Conservation (phyloP, 345 rosid genomes). For the Fremontodendron californicum region DNA sequence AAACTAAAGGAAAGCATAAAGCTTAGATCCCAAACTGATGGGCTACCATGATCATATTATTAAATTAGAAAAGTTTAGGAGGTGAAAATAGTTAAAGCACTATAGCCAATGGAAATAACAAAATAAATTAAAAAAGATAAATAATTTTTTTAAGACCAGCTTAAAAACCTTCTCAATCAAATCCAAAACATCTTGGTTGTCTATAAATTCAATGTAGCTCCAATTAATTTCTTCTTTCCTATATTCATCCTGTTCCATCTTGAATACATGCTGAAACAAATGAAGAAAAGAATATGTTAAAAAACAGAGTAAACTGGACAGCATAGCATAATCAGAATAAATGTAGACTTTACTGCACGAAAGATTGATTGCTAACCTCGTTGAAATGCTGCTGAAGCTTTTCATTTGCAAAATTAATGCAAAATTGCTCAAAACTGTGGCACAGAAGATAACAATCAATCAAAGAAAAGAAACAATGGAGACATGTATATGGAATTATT, state of each 20-base stretch:
- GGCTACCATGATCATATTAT: not conserved
- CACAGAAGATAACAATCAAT: slow-evolving; percentile 15
- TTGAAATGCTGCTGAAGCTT: slow-evolving; percentile 99
- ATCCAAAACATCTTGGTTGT: slow-evolving; percentile 97
- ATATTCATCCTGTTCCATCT: slow-evolving; percentile 99
- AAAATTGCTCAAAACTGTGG: slow-evolving; percentile 95
- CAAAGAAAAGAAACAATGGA: slow-evolving; percentile 2
- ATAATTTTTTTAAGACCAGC: not conserved
- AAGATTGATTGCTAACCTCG: slow-evolving; percentile 52
- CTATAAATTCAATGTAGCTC: slow-evolving; percentile 98
- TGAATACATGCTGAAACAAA: slow-evolving; percentile 88
- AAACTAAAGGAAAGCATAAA: not conserved
- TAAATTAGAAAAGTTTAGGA: not conserved
- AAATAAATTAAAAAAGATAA: not conserved
- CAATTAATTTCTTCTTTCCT: slow-evolving; percentile 92
- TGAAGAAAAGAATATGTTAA: slow-evolving; percentile 3
- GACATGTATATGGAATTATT: not conserved
- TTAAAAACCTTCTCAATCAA: slow-evolving; percentile 89
- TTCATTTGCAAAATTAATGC: slow-evolving; percentile 98
- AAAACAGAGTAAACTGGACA: slow-evolving; percentile 2
- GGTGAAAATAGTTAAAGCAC: not conserved
- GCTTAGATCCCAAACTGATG: not conserved
- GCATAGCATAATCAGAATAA: not conserved
- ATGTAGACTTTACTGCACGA: not conserved
- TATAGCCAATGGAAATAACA: not conserved